A percentile compares a stretch with the other conserved stretches of the same genome.
Conservation (phyloP, 768 basidiomycete species). For the Strobilomyces dryophilus region DNA sequence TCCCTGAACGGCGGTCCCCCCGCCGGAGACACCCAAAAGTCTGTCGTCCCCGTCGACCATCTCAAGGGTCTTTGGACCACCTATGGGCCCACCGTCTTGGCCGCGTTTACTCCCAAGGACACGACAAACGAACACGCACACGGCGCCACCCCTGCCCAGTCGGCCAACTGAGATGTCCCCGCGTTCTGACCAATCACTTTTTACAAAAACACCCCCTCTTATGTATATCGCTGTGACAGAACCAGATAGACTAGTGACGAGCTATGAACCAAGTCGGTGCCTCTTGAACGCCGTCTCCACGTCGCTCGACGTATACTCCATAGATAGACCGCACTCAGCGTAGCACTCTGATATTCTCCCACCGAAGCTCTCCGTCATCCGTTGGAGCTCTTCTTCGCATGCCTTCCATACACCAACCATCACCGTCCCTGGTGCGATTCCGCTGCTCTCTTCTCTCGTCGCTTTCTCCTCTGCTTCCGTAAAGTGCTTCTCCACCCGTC, state of each 20-base stretch:
- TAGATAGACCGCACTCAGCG: constrained; percentile 58
- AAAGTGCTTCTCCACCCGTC: constrained; percentile 95
- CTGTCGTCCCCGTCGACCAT: constrained; percentile 24
- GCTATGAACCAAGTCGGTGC: constrained; percentile 40
- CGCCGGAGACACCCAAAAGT: constrained; percentile 20
- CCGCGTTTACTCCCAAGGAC: constrained; percentile 21
- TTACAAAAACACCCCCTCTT: neutral
- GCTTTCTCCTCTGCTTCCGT: constrained; percentile 72
- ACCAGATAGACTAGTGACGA: constrained; percentile 5
- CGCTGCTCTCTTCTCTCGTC: constrained; percentile 49
- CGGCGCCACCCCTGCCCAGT: constrained; percentile 4
- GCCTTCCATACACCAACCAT: constrained; percentile 87
- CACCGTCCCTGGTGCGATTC: constrained; percentile 57
- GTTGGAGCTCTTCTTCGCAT: constrained; percentile 79
- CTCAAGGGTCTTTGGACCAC: constrained; percentile 38
- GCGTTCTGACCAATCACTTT: neutral
- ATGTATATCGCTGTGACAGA: constrained; percentile 6
- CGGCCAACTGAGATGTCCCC: constrained; percentile 12
- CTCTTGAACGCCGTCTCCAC: constrained; percentile 76
- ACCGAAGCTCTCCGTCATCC: constrained; percentile 65
- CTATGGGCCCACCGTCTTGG: constrained; percentile 39
- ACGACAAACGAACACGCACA: constrained; percentile 4
- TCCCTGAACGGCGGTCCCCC: constrained; percentile 38
- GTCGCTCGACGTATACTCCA: constrained; percentile 74
- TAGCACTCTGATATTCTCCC: constrained; percentile 78